These are phyloP conservation scores for Fusarium pseudograminearum DNA, from an alignment of 2,329 filamentous ascomycete species.

Conservation along the genomic window DNA sequence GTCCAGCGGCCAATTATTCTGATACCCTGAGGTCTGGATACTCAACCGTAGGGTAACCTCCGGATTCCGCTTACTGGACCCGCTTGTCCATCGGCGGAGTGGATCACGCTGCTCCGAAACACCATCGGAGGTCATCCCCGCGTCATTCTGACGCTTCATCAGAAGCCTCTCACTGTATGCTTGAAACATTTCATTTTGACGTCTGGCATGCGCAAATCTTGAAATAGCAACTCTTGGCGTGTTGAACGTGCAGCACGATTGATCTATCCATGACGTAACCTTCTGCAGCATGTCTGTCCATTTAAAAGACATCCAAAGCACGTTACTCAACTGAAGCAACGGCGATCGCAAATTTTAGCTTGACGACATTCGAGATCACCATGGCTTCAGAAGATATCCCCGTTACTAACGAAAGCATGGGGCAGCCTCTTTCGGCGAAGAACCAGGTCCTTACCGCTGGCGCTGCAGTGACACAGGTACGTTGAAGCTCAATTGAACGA, in stretches of 20 bases:
- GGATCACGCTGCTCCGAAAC: conserved; percentile 21
- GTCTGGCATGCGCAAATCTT: neutral
- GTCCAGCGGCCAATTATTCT: too few relatives aligned
- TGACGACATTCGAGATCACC: neutral
- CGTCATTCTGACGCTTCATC: conserved; percentile 39
- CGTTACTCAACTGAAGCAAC: neutral
- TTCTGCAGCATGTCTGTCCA: neutral
- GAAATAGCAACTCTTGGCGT: neutral
- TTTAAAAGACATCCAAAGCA: neutral
- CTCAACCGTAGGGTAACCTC: conserved; percentile 11
- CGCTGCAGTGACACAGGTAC: conserved; percentile 68
- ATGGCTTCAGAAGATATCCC: conserved; percentile 34
- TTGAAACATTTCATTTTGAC: neutral
- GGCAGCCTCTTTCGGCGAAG: conserved; percentile 64
- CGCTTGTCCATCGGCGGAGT: conserved; percentile 12
- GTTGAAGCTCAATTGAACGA: neutral
- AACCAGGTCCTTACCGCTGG: conserved; percentile 72
- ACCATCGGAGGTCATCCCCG: conserved; percentile 15
- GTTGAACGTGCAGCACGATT: too few relatives aligned
- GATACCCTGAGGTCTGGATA: too few relatives aligned
- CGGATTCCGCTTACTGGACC: neutral
- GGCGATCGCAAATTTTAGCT: conserved; percentile 24
- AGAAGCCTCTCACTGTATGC: neutral
- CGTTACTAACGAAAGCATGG: conserved; percentile 49
- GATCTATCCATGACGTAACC: conserved; percentile 35